Evolutionary conservation across 352 stramenopile genomes (phyloP), one percentile per base, ranked within the genome.

Genomic region (Pythium chondricola): DNA sequence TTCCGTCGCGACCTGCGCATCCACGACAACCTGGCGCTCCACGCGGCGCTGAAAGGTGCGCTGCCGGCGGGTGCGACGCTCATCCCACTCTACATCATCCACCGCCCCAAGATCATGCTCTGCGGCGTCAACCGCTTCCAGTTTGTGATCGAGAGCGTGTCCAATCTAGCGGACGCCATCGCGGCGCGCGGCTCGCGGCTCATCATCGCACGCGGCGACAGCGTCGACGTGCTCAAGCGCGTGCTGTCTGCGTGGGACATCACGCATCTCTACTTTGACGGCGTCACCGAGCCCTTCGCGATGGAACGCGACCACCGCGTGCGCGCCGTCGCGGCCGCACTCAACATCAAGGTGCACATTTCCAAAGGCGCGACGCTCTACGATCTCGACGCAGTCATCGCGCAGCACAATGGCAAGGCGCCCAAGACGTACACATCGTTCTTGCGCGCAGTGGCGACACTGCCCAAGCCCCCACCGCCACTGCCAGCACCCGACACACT

Each of bases 1-100:
- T 98, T 98, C 60, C 85, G 95, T 7, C 97, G 98, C 56, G 92
- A 95, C 43, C 69, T 98, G 45, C 74, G 95, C 37, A 66, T 99
- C 33, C 90, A 98, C 65, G 96, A 99, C 71, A 98, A 98, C 68
- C 78, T 95, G 22, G 83, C 85, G 40, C 69, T 98, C 16, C 39
- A 91, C 9, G 72, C 78, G 24, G 88, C 89, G 29, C 67, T 91
- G 35, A 35, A 81, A 24, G 60, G 66, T 31, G 43, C 43, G 29
- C 37, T 74, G 22, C 43, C 35, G 11, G 30, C n/a, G 1, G 39
- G 41, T 18, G 68, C 81, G 16, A 61, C 65, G 38, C 57, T 97
- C 22, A 79, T 93, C 39, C 82, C 90, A 38, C 53, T 97, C 18
- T 97, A 96, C 65, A 84, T 94, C 14, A 73, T 95, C 11, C 77